A percentile compares a stretch with the other conserved stretches of the same genome.
These are phyloP conservation scores for Trichoderma semiorbis DNA, from an alignment of 2,329 filamentous ascomycete genomes.

Conservation along the genomic window DNA sequence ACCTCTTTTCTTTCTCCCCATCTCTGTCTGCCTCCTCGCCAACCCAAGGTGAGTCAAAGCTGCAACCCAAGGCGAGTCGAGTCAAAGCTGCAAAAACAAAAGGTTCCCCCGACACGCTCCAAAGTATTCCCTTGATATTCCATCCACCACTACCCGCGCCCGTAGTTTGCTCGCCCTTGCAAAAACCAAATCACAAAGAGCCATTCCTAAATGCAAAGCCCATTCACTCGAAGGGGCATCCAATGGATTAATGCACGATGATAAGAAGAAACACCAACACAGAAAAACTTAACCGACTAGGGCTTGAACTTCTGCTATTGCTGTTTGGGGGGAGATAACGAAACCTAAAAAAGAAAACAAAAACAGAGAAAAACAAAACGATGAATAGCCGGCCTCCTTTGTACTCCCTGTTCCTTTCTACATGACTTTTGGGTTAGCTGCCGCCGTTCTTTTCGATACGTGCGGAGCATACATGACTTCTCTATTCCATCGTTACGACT, in stretches of 20 bases:
- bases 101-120: constrained; percentile 29
- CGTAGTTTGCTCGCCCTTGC: constrained; percentile 12
- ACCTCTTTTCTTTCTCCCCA: constrained; percentile 1
- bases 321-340: constrained; percentile 6
- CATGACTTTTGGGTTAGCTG: constrained; percentile 40
- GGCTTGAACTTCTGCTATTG: constrained; percentile 17
- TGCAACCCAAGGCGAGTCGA: not conserved
- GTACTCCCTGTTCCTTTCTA: constrained; percentile 41
- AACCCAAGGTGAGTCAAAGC: not conserved
- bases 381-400: constrained; percentile 32
- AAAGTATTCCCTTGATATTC: constrained; percentile 21
- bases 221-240: constrained; percentile 36
- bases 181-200: constrained; percentile 11
- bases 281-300: constrained; percentile 13
- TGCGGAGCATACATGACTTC: constrained; percentile 41
- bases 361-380: constrained; percentile 21
- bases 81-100: constrained; percentile 22
- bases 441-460: constrained; percentile 29
- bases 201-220: constrained; percentile 22
- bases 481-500: constrained; percentile 39
- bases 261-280: constrained; percentile 11
- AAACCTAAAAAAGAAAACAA: constrained; percentile 17
- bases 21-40: not conserved
- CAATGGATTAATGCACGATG: constrained; percentile 28
- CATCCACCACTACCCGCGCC: constrained; percentile 20